A percentile compares a stretch with the other conserved stretches of the same genome.
These are phyloP conservation scores for Psilocybe azurescens DNA, from an alignment of 768 basidiomycete genomes.

Conservation along the genomic window DNA sequence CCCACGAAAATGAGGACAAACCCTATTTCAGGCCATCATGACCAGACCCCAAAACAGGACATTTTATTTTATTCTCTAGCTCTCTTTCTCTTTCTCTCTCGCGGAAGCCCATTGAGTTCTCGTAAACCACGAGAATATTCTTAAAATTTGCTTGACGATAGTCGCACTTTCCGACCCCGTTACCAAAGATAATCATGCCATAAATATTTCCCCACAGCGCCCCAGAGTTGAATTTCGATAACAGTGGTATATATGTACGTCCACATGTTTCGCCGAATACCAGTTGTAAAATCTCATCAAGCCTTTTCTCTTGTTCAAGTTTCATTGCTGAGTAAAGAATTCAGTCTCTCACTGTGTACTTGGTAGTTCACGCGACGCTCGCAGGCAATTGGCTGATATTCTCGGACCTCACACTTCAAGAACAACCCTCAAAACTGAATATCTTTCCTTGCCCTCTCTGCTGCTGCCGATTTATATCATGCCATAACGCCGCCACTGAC, in stretches of 20 bases:
- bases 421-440: background rate
- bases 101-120: background rate
- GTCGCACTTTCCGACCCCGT: background rate
- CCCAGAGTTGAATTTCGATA: background rate
- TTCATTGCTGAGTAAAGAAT: background rate
- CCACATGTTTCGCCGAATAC: background rate
- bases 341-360: background rate
- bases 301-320: background rate
- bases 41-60: background rate
- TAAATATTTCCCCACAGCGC: background rate
- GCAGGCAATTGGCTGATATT: conserved; percentile 2
- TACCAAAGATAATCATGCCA: background rate
- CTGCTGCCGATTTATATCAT: background rate
- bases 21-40: background rate
- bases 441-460: background rate
- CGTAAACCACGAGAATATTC: background rate
- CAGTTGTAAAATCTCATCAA: background rate
- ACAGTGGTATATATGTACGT: background rate
- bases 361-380: background rate
- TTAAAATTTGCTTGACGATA: background rate
- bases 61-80: background rate
- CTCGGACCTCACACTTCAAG: background rate
- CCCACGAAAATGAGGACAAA: conserved; percentile 20
- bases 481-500: background rate
- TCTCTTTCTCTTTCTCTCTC: background rate